A percentile compares a stretch with the other conserved stretches of the same genome.
Conservation (phyloP, 192 early-diverging fungal species). For the Thamnidium elegans region DNA sequence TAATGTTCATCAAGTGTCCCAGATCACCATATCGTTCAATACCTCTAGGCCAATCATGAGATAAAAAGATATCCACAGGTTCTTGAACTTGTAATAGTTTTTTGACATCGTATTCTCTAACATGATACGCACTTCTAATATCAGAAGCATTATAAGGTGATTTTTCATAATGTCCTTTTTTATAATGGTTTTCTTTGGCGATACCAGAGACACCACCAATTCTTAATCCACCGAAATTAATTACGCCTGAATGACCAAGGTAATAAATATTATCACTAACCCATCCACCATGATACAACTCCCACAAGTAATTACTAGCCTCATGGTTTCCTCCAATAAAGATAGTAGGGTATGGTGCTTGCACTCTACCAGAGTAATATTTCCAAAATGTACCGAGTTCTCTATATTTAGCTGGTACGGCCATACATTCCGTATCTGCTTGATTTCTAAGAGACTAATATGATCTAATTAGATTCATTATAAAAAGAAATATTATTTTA, state of each 20-base stretch:
- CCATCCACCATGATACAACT: slow-evolving; percentile 97
- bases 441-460: slow-evolving; percentile 76
- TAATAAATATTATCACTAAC: slow-evolving; percentile 92
- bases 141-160: slow-evolving; percentile 69
- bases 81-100: slow-evolving; percentile 70
- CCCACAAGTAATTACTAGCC: slow-evolving; percentile 90
- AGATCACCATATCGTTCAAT: slow-evolving; percentile 81
- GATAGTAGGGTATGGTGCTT: slow-evolving; percentile 83
- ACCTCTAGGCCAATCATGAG: slow-evolving; percentile 95
- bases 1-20: slow-evolving; percentile 53
- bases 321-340: slow-evolving; percentile 99
- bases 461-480: background rate
- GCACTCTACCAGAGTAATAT: slow-evolving; percentile 83
- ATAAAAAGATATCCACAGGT: slow-evolving; percentile 86
- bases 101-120: slow-evolving; percentile 78
- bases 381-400: slow-evolving; percentile 85
- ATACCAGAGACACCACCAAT: slow-evolving; percentile 96
- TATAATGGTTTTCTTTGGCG: slow-evolving; percentile 64
- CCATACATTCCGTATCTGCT: slow-evolving; percentile 75
- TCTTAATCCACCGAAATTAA: slow-evolving; percentile 84
- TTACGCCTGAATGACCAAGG: slow-evolving; percentile 80
- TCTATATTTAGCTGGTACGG: slow-evolving; percentile 85
- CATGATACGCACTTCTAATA: slow-evolving; percentile 82
- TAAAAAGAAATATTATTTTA: background rate
- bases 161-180: slow-evolving; percentile 69